Evolutionary conservation across 1,284 basidiomycete species (phyloP).

Genomic region (Naganishia liquefaciens): DNA sequence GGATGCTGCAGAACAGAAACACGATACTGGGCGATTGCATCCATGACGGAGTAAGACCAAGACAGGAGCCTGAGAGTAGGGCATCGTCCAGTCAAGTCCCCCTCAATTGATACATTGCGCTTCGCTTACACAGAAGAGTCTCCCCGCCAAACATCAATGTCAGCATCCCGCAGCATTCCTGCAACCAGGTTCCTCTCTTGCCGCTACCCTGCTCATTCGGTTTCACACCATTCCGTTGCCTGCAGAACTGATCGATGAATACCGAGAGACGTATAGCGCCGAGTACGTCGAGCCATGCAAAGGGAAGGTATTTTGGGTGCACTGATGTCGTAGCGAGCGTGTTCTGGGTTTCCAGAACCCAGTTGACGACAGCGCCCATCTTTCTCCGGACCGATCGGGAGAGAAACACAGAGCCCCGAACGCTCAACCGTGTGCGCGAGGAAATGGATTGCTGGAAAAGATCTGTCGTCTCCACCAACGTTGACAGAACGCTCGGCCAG

Average conservation of each 20-base stretch:
- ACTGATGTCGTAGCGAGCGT: slow-evolving; percentile 38
- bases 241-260: slow-evolving; percentile 49
- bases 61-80: slow-evolving; percentile 36
- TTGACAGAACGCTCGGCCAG: not conserved
- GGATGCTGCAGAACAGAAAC: slow-evolving; percentile 35
- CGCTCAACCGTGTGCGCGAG: not conserved
- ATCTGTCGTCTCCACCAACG: not conserved
- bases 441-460: not conserved
- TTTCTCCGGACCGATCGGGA: not conserved
- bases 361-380: slow-evolving; percentile 14
- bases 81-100: not conserved
- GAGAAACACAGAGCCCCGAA: no score
- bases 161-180: slow-evolving; percentile 49
- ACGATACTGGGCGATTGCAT: slow-evolving; percentile 46
- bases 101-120: not conserved
- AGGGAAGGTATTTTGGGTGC: slow-evolving; percentile 43
- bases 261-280: slow-evolving; percentile 47
- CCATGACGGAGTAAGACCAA: slow-evolving; percentile 49
- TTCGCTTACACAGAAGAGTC: slow-evolving; percentile 49
- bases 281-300: slow-evolving; percentile 47
- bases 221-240: slow-evolving; percentile 34
- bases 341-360: slow-evolving; percentile 30
- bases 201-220: slow-evolving; percentile 29
- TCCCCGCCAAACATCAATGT: slow-evolving; percentile 53
- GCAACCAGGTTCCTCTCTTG: slow-evolving; percentile 40